Percentiles rank a stretch among this genome's conserved stretches.
phyloP scores from a whole-genome alignment of 805 yeast species.

The Starmerella kuoi region DNA sequence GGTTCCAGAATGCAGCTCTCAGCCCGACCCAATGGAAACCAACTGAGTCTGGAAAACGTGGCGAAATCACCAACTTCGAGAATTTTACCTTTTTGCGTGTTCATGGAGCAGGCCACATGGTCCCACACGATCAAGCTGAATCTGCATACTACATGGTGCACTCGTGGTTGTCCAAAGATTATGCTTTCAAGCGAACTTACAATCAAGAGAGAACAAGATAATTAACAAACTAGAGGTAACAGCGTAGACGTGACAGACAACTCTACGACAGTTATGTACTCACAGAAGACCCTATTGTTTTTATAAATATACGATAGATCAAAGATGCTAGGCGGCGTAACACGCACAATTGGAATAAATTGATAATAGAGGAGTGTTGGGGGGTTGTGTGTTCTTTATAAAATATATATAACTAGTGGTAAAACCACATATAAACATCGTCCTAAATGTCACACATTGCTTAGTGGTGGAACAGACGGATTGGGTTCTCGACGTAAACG shows the following conservation, averaged over 20 bases:
- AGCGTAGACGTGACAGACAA: no score
- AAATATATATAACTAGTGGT: no score
- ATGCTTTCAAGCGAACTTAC: conserved; percentile 7
- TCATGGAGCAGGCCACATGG: conserved; percentile 84
- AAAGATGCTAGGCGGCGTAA: no score
- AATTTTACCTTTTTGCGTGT: conserved; percentile 67
- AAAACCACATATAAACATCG: no score
- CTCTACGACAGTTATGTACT: no score
- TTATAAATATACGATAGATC: no score
- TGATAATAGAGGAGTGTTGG: no score
- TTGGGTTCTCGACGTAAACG: conserved; percentile 93
- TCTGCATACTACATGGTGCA: conserved; percentile 57
- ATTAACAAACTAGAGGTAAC: no score
- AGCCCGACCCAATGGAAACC: conserved; percentile 33
- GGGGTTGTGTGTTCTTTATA: no score
- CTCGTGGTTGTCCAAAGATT: conserved; percentile 43
- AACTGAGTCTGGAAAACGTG: conserved; percentile 36
- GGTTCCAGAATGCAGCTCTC: conserved; percentile 32
- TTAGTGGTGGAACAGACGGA: conserved; percentile 95
- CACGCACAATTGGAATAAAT: no score
- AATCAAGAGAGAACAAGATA: no score
- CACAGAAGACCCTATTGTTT: no score
- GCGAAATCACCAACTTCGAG: conserved; percentile 56
- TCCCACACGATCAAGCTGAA: conserved; percentile 77
- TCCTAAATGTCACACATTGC: not conserved